A percentile compares a stretch with the other conserved stretches of the same genome.
Evolutionary conservation across 306 rosid genomes (phyloP).

Genomic region (Potentilla sterilis): DNA sequence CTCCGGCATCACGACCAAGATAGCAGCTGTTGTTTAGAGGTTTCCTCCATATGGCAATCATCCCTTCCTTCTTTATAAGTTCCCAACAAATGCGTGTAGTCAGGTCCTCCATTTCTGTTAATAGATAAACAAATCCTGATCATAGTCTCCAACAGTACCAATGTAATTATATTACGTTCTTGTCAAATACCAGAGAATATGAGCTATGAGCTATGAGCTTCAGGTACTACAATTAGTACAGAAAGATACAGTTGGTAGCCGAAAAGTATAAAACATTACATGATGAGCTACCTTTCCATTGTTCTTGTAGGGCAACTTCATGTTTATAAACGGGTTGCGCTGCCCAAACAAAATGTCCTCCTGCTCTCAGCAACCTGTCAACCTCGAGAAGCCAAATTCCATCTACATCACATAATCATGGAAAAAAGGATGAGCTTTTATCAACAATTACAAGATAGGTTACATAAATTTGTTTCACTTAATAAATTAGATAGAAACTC

Average conservation of each 20-base stretch:
- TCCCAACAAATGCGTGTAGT: constrained; percentile 78
- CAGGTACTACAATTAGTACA: not conserved
- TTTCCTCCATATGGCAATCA: constrained; percentile 85
- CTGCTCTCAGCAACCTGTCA: constrained; percentile 79
- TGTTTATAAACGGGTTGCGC: constrained; percentile 85
- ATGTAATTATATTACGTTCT: constrained; percentile 11
- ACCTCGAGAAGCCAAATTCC: constrained; percentile 91
- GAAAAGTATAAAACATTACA: not conserved
- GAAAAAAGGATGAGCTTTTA: constrained; percentile 24
- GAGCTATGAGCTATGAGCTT: not conserved
- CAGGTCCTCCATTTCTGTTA: constrained; percentile 69
- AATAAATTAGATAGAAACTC: constrained; percentile 10
- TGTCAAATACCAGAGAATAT: constrained; percentile 14
- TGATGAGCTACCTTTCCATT: constrained; percentile 73
- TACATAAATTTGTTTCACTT: not conserved
- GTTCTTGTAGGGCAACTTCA: constrained; percentile 61
- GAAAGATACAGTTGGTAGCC: constrained; percentile 2
- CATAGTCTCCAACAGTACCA: constrained; percentile 5
- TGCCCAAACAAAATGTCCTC: constrained; percentile 92
- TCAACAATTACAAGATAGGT: constrained; percentile 20
- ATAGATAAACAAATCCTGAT: constrained; percentile 22
- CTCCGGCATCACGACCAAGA: constrained; percentile 47
- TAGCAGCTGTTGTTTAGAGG: constrained; percentile 81
- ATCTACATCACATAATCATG: constrained; percentile 48
- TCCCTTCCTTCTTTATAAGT: constrained; percentile 72